Percentiles rank a stretch among this genome's conserved stretches.
These are phyloP conservation scores for Drosera capensis DNA, from an alignment of 148 eudicot species.

Conservation along the genomic window DNA sequence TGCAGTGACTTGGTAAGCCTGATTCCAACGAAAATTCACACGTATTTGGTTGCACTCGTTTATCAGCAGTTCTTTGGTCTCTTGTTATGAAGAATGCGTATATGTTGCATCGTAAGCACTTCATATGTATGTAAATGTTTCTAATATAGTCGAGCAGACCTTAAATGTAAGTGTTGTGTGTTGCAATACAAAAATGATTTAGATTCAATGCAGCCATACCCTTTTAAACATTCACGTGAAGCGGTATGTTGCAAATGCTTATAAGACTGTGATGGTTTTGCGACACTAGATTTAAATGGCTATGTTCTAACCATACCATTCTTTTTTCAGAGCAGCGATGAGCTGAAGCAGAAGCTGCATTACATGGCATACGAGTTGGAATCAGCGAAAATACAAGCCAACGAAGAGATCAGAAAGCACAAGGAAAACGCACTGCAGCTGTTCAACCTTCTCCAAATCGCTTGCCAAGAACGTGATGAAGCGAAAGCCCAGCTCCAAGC, in stretches of 20 bases:
- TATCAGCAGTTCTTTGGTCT: too few species aligned
- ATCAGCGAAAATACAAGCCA: slow-evolving; percentile 11
- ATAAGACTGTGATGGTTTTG: background rate
- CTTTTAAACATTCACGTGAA: too few species aligned
- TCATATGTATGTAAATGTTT: too few species aligned
- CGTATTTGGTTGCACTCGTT: too few species aligned
- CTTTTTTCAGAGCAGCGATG: slow-evolving; percentile 9
- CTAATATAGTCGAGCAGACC: too few species aligned
- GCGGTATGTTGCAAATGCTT: background rate
- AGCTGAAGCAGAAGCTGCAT: slow-evolving; percentile 12
- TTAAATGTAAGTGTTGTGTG: too few species aligned
- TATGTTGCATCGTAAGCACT: too few species aligned
- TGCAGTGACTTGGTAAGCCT: too few species aligned
- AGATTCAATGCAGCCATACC: too few species aligned
- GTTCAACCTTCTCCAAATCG: slow-evolving; percentile 9
- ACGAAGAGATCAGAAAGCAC: slow-evolving; percentile 9
- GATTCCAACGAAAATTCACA: too few species aligned
- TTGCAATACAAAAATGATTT: too few species aligned
- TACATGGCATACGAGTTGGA: slow-evolving; percentile 9
- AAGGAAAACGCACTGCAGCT: slow-evolving; percentile 11
- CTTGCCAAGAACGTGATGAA: slow-evolving; percentile 24
- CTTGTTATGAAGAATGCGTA: too few species aligned
- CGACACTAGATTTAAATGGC: background rate
- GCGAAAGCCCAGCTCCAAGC: slow-evolving; percentile 11
- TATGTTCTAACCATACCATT: background rate